A percentile compares a stretch with the other conserved stretches of the same genome.
These are phyloP conservation scores for Penicillium nordicum DNA, from an alignment of 2,329 filamentous ascomycete species.

Conservation along the genomic window DNA sequence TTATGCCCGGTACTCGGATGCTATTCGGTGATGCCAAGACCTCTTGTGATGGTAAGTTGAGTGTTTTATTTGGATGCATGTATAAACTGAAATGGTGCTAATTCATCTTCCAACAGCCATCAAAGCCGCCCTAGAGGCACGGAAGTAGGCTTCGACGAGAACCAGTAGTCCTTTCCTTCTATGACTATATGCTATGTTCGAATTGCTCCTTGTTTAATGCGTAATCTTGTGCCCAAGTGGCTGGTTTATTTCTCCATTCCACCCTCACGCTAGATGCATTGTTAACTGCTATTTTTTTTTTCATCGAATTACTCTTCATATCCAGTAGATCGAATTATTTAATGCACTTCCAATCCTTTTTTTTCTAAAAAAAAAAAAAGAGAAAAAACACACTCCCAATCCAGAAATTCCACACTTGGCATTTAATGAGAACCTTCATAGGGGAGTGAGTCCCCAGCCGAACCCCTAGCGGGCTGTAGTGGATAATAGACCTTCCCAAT, in stretches of 20 bases:
- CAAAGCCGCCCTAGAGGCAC: slow-evolving; percentile 39
- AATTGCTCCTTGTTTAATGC: background rate
- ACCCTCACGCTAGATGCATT: background rate
- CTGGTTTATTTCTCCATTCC: background rate
- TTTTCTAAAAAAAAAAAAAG: background rate
- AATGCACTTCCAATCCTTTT: background rate
- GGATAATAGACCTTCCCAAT: background rate
- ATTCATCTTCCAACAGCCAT: slow-evolving; percentile 34
- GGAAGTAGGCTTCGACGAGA: slow-evolving; percentile 21
- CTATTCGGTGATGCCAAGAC: slow-evolving; percentile 85
- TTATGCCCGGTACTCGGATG: slow-evolving; percentile 86
- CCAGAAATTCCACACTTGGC: background rate
- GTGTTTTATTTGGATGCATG: background rate
- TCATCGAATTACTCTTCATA: background rate
- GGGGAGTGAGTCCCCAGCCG: background rate
- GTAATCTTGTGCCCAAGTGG: background rate
- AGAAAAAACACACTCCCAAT: background rate
- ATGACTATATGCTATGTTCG: background rate
- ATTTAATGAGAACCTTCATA: background rate
- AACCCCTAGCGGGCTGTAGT: background rate
- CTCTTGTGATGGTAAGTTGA: slow-evolving; percentile 68
- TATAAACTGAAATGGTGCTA: background rate
- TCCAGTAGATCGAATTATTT: background rate
- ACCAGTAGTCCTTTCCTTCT: background rate
- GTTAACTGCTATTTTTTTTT: background rate